These are phyloP conservation scores for Isatis lusitanica DNA, from an alignment of 441 rosid species.

Conservation along the genomic window DNA sequence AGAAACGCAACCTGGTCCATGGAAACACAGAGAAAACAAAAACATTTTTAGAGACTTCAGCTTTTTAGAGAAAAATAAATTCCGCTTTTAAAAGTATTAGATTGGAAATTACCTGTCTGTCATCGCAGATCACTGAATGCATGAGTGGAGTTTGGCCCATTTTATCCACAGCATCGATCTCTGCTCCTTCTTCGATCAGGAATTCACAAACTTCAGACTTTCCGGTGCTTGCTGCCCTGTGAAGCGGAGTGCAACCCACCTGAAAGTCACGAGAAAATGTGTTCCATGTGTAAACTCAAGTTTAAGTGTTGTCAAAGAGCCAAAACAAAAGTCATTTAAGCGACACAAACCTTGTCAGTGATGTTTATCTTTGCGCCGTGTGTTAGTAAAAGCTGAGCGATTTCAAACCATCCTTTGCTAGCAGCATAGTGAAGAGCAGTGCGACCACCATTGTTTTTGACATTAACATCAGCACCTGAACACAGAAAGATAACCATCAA, in stretches of 20 bases:
- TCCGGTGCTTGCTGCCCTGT: conserved; percentile 89
- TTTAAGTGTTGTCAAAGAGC: background rate
- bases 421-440: conserved; percentile 95
- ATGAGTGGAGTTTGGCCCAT: conserved; percentile 86
- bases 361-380: conserved; percentile 64
- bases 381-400: conserved; percentile 66
- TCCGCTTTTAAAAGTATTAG: background rate
- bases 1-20: conserved; percentile 72
- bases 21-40: too few species aligned
- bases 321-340: background rate
- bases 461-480: conserved; percentile 77
- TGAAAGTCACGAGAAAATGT: conserved; percentile 24
- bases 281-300: background rate
- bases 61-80: background rate
- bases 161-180: conserved; percentile 70
- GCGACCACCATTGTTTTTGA: conserved; percentile 76
- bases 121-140: conserved; percentile 68
- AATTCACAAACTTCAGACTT: conserved; percentile 70
- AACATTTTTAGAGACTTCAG: background rate
- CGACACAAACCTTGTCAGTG: conserved; percentile 68
- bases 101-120: conserved; percentile 54
- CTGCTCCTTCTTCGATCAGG: conserved; percentile 91
- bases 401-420: conserved; percentile 75
- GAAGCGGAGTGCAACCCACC: conserved; percentile 91
- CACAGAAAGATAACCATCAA: background rate